These are phyloP conservation scores for Nicotiana benthamiana DNA, from an alignment of 257 asterid genomes.

Conservation along the genomic window DNA sequence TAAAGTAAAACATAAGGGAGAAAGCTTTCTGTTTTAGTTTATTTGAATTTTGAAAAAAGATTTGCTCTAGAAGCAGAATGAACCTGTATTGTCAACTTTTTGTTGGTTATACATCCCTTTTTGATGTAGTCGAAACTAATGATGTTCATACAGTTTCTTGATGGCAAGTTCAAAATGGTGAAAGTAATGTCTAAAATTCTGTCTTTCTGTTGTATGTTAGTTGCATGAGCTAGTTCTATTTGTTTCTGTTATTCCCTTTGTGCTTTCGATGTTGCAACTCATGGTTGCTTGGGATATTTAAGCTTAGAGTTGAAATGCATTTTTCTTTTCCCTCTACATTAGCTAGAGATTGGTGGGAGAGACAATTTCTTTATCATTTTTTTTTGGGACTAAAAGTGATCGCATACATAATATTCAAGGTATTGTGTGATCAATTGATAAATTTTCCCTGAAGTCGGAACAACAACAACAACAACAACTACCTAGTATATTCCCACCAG, in stretches of 20 bases:
- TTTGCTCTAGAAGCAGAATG: background rate
- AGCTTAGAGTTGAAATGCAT: background rate
- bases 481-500: too few relatives aligned
- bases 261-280: background rate
- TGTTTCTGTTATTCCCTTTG: background rate
- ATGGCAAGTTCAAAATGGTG: constrained; percentile 1
- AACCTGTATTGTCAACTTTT: background rate
- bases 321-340: background rate
- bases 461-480: too few relatives aligned
- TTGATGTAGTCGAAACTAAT: background rate
- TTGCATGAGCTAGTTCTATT: background rate
- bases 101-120: background rate
- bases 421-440: background rate
- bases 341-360: background rate
- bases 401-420: background rate
- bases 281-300: background rate
- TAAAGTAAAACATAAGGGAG: background rate
- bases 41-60: background rate
- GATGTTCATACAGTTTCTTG: background rate
- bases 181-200: background rate
- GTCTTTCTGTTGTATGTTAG: background rate
- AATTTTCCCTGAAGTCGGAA: too few relatives aligned
- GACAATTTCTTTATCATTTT: background rate
- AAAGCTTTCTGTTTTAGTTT: background rate
- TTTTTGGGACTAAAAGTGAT: background rate